phyloP scores from a whole-genome alignment of 176 grass and related monocot genomes.

The sorghum (Sorghum bicolor) region Sorghum_bicolor_NCBIv3 NC_012878.2:479501-480000 shows the following conservation, averaged over 20 bases:
- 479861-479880: not conserved
- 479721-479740: not conserved
- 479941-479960: not conserved
- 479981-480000: not conserved
- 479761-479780: not conserved
- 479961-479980: constrained; percentile 2
- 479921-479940: not conserved
- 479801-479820: not conserved
- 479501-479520: constrained; percentile 8
- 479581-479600: not conserved
- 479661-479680: not conserved
- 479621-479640: not conserved
- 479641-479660: not conserved
- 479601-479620: not conserved
- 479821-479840: not conserved
- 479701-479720: not conserved
- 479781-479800: not conserved
- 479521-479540: constrained; percentile 4
- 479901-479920: not conserved
- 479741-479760: not conserved
- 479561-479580: not conserved
- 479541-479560: not conserved
- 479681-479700: not conserved
- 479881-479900: not conserved
- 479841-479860: not conserved